These are phyloP conservation scores for Mycothermus thermophilus DNA, from an alignment of 495 filamentous ascomycete species.

Conservation along the genomic window DNA sequence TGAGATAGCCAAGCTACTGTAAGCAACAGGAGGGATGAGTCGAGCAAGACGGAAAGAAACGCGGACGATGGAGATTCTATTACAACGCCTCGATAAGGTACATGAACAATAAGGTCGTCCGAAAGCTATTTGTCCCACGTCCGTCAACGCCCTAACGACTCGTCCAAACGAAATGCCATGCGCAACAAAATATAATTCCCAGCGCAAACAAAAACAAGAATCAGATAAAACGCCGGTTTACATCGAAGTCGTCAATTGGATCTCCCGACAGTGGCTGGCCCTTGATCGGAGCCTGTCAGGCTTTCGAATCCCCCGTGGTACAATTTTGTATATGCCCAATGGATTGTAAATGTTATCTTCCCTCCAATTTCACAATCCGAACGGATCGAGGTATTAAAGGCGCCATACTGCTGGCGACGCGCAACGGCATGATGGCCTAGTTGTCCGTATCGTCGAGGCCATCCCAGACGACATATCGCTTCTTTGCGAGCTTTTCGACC, in stretches of 20 bases:
- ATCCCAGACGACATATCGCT: constrained; percentile 8
- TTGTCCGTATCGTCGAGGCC: constrained; percentile 1
- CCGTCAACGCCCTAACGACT: constrained; percentile 8
- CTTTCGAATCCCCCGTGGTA: too few species aligned
- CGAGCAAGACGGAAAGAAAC: background rate
- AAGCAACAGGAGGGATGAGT: background rate
- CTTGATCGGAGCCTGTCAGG: too few species aligned
- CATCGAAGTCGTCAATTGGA: background rate
- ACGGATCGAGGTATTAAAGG: too few species aligned
- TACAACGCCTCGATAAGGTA: constrained; percentile 5
- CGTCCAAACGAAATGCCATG: constrained; percentile 5
- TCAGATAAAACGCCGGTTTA: background rate
- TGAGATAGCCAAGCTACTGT: too few species aligned
- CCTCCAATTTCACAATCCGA: too few species aligned
- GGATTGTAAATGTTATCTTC: too few species aligned
- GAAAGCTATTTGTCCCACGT: constrained; percentile 2
- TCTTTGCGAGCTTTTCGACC: background rate
- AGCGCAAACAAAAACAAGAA: background rate
- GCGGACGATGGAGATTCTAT: constrained; percentile 1
- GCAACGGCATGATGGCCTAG: too few species aligned
- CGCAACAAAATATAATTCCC: background rate
- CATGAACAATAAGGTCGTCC: background rate
- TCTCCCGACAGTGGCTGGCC: too few species aligned
- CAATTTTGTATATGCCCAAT: too few species aligned
- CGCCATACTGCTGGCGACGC: too few species aligned